Conservation (phyloP, 2,329 filamentous ascomycete genomes). For the Colletotrichum filicis region DNA sequence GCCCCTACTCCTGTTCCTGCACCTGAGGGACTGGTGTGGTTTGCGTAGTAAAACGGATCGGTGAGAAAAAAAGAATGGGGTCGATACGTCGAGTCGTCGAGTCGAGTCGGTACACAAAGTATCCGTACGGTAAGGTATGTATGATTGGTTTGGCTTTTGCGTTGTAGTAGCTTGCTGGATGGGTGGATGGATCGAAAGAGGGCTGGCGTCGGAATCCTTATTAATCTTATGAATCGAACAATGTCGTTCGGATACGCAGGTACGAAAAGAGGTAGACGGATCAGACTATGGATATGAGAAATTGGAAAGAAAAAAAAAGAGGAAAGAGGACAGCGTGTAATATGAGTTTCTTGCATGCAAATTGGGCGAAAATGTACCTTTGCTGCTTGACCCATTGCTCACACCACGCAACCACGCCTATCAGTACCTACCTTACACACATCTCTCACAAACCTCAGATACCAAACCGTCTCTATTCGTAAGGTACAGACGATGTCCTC, state of each 20-base stretch:
- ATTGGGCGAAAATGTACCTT: neutral
- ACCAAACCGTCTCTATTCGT: neutral
- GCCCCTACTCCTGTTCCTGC: neutral
- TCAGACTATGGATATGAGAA: neutral
- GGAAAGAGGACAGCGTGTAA: constrained; percentile 1
- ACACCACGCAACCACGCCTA: constrained; percentile 3
- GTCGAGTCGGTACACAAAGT: neutral
- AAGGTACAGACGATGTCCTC: neutral
- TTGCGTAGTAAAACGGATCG: constrained; percentile 14
- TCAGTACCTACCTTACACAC: neutral
- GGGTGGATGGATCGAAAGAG: neutral
- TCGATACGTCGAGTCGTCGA: neutral
- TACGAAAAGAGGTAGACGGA: neutral
- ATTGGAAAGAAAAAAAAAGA: neutral
- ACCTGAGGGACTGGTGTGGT: neutral
- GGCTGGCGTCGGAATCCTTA: constrained; percentile 12
- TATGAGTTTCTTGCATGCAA: constrained; percentile 17
- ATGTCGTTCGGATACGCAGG: neutral
- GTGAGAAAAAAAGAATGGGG: constrained; percentile 15
- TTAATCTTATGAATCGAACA: constrained; percentile 20
- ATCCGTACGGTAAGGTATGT: neutral
- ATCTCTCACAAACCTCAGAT: neutral
- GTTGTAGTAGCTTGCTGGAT: neutral
- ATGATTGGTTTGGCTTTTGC: neutral
- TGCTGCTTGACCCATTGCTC: constrained; percentile 14